These are phyloP conservation scores for Cladosporium phlei DNA, from an alignment of 2,329 filamentous ascomycete genomes.

Conservation along the genomic window DNA sequence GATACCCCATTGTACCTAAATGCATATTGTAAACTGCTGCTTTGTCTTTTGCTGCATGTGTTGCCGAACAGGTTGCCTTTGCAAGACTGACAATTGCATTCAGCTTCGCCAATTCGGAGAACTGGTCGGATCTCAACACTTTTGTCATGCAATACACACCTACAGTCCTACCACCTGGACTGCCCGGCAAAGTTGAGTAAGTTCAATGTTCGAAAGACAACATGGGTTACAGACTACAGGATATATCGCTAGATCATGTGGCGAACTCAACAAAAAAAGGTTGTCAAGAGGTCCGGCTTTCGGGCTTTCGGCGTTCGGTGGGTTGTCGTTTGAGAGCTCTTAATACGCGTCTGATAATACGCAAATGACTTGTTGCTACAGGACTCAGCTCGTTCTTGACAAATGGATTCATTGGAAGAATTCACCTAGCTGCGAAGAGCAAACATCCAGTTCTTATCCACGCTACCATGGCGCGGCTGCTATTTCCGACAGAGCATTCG, in stretches of 20 bases:
- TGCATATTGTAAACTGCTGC: not conserved
- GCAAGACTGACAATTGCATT: constrained; percentile 9
- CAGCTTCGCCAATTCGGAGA: constrained; percentile 27
- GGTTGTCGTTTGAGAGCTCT: no score
- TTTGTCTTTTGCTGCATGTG: not conserved
- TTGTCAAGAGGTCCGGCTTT: no score
- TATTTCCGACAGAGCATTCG: no score
- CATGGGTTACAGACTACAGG: not conserved
- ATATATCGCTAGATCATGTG: constrained; percentile 4
- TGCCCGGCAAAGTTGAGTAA: constrained; percentile 9
- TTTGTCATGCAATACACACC: constrained; percentile 23
- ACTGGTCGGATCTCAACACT: constrained; percentile 22
- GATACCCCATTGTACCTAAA: constrained; percentile 5
- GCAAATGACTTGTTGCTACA: no score
- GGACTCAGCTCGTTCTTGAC: no score
- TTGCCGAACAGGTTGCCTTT: not conserved
- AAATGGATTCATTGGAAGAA: no score
- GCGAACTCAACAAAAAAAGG: not conserved
- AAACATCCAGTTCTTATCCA: no score
- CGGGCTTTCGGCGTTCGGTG: no score
- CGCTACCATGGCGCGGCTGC: no score
- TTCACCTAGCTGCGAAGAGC: no score
- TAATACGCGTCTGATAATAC: no score
- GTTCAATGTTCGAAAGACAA: no score
- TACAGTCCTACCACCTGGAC: constrained; percentile 20